These are phyloP conservation scores for Coemansia sp. DNA, from an alignment of 192 early-diverging fungal genomes.

Conservation along the genomic window DNA sequence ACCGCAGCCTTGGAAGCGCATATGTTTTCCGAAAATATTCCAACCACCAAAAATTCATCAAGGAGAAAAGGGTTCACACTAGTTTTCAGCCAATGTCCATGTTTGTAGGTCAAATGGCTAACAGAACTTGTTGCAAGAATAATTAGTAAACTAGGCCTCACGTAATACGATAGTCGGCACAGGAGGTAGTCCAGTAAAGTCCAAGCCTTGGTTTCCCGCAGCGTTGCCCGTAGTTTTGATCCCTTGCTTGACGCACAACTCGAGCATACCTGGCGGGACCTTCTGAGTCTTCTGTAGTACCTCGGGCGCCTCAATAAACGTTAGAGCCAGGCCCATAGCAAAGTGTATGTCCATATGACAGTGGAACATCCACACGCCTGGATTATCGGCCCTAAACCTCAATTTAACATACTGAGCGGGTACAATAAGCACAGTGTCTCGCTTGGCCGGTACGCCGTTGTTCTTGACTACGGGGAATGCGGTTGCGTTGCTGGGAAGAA, in stretches of 20 bases:
- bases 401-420: slow-evolving; percentile 58
- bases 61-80: neutral
- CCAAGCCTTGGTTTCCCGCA: slow-evolving; percentile 65
- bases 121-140: neutral
- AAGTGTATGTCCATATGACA: slow-evolving; percentile 66
- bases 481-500: slow-evolving; percentile 15
- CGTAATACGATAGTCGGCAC: slow-evolving; percentile 28
- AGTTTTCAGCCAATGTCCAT: neutral
- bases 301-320: slow-evolving; percentile 70
- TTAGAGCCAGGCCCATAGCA: slow-evolving; percentile 66
- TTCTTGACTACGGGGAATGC: slow-evolving; percentile 23
- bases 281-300: slow-evolving; percentile 52
- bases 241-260: slow-evolving; percentile 61
- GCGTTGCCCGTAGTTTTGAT: slow-evolving; percentile 67
- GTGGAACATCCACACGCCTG: slow-evolving; percentile 82
- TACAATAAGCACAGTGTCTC: slow-evolving; percentile 55
- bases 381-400: slow-evolving; percentile 74
- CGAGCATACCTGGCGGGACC: slow-evolving; percentile 54
- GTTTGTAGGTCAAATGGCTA: neutral
- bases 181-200: slow-evolving; percentile 59
- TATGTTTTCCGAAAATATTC: neutral
- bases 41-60: neutral
- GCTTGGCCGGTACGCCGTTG: slow-evolving; percentile 34
- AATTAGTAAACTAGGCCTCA: neutral
- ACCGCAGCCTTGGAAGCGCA: neutral